Conservation (phyloP, 441 rosid species). For the Brassica hybrid region DNA sequence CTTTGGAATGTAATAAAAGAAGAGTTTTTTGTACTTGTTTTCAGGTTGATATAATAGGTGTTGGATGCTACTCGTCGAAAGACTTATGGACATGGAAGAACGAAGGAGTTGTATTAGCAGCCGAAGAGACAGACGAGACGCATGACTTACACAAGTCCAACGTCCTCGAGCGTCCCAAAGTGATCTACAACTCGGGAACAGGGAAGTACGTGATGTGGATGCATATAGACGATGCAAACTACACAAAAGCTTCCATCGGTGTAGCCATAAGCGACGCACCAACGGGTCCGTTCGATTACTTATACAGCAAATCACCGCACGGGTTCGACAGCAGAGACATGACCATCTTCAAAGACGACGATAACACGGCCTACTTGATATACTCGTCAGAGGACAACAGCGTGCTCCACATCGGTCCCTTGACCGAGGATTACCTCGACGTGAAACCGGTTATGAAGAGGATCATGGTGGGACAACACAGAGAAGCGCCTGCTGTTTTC, state of each 20-base stretch:
- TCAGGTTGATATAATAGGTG: conserved; percentile 95
- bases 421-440: conserved; percentile 73
- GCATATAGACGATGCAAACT: conserved; percentile 94
- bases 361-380: conserved; percentile 72
- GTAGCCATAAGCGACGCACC: conserved; percentile 77
- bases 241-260: conserved; percentile 88
- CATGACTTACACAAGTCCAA: conserved; percentile 84
- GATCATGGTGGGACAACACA: conserved; percentile 74
- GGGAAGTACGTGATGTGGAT: conserved; percentile 93
- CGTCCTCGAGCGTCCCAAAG: conserved; percentile 93
- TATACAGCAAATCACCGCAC: conserved; percentile 76
- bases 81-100: conserved; percentile 93
- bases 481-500: conserved; percentile 91
- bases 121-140: conserved; percentile 69
- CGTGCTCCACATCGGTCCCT: conserved; percentile 83
- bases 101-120: conserved; percentile 81
- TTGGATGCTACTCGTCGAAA: conserved; percentile 95
- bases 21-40: no score
- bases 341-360: conserved; percentile 91
- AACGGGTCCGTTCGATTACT: conserved; percentile 79
- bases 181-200: conserved; percentile 70
- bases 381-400: conserved; percentile 92
- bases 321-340: conserved; percentile 91
- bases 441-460: conserved; percentile 60
- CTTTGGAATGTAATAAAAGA: no score